A percentile compares a stretch with the other conserved stretches of the same genome.
phyloP scores from a whole-genome alignment of 345 rosid genomes.

The Angophora floribunda region DNA sequence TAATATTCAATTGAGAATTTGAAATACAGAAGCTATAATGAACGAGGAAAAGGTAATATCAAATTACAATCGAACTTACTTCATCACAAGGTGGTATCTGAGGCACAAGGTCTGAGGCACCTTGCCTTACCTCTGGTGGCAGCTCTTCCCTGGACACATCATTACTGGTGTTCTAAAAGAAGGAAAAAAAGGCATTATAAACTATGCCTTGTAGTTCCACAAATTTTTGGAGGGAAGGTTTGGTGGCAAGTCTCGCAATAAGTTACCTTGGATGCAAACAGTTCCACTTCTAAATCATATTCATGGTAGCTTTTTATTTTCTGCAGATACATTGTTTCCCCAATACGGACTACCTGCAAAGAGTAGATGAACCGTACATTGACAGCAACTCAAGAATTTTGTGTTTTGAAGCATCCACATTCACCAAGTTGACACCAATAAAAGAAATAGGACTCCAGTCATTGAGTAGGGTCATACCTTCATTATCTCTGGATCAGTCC shows the following conservation, averaged over 20 bases:
- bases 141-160: constrained; percentile 18
- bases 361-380: neutral
- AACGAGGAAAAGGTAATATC: neutral
- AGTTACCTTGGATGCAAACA: constrained; percentile 45
- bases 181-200: neutral
- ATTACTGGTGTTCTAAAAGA: constrained; percentile 10
- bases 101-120: constrained; percentile 12
- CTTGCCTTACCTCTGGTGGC: constrained; percentile 13
- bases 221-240: neutral
- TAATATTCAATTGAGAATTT: neutral
- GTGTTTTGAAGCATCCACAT: neutral
- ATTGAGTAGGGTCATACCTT: constrained; percentile 40
- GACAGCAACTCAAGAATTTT: neutral
- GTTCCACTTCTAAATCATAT: constrained; percentile 40
- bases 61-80: constrained; percentile 9
- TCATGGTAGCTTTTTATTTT: constrained; percentile 39
- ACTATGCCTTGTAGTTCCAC: neutral
- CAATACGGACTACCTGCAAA: constrained; percentile 53
- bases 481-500: constrained; percentile 82
- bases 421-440: neutral
- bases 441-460: neutral
- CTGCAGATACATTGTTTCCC: constrained; percentile 44
- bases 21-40: neutral
- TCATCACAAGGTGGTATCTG: constrained; percentile 6
- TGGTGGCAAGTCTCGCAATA: neutral